phyloP scores from a whole-genome alignment of 192 early-diverging fungal species.

The Backusella sp. region DNA sequence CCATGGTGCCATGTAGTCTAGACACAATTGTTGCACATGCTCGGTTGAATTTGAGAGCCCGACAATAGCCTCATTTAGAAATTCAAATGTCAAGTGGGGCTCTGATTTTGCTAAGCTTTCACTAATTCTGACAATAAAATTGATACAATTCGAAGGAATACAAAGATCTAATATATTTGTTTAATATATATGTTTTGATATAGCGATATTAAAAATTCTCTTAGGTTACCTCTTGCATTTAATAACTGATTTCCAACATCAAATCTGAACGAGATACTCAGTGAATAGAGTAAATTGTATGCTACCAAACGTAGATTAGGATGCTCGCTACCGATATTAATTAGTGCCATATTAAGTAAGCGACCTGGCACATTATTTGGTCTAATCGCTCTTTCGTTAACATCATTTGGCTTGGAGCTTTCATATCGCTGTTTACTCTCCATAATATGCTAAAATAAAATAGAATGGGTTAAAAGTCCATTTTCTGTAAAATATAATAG shows the following conservation, averaged over 20 bases:
- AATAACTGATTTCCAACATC: conserved; percentile 78
- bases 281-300: conserved; percentile 85
- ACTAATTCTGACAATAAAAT: conserved; percentile 80
- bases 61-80: conserved; percentile 79
- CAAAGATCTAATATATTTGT: conserved; percentile 59
- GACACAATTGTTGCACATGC: conserved; percentile 69
- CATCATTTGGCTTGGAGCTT: conserved; percentile 50
- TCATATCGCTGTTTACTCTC: conserved; percentile 68
- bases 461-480: neutral
- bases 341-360: conserved; percentile 85
- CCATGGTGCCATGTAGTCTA: conserved; percentile 92
- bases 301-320: conserved; percentile 72
- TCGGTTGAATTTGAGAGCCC: conserved; percentile 71
- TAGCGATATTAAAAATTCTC: neutral
- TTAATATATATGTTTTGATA: neutral
- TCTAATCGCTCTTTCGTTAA: conserved; percentile 67
- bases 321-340: conserved; percentile 82
- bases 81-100: conserved; percentile 81
- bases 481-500: neutral
- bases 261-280: conserved; percentile 77
- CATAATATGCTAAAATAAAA: conserved; percentile 59
- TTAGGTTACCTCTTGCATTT: conserved; percentile 53
- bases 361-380: conserved; percentile 89
- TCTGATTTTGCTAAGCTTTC: conserved; percentile 70
- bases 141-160: conserved; percentile 82